These are phyloP conservation scores for Cladosporium oxysporum DNA, from an alignment of 2,329 filamentous ascomycete species.

Conservation along the genomic window DNA sequence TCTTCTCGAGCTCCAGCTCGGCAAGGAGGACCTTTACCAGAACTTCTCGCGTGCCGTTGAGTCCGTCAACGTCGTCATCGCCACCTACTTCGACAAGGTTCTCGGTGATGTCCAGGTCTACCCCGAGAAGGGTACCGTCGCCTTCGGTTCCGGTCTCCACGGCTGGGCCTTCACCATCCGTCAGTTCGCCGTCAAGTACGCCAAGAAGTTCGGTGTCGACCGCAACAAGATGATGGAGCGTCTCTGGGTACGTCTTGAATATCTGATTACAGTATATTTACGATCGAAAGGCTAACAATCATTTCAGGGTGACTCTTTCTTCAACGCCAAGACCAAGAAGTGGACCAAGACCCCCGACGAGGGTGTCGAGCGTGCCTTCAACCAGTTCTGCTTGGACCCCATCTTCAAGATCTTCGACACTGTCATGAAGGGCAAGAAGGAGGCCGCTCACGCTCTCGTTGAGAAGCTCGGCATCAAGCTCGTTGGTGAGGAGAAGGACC, in stretches of 20 bases:
- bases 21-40: constrained; percentile 99
- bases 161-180: constrained; percentile 99
- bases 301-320: constrained; percentile 86
- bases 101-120: constrained; percentile 99
- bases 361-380: constrained; percentile 95
- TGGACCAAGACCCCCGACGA: constrained; percentile 92
- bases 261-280: background rate
- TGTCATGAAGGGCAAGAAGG: constrained; percentile 99
- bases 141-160: constrained; percentile 99
- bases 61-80: constrained; percentile 99
- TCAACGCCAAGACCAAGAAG: constrained; percentile 99
- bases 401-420: constrained; percentile 98
- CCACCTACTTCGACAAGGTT: constrained; percentile 95
- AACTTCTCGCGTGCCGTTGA: constrained; percentile 99
- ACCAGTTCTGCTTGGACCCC: constrained; percentile 98
- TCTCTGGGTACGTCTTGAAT: constrained; percentile 74
- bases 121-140: constrained; percentile 95
- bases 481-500: constrained; percentile 77
- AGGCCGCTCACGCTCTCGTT: constrained; percentile 79
- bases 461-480: constrained; percentile 97
- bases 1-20: constrained; percentile 96
- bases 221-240: constrained; percentile 99
- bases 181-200: constrained; percentile 93
- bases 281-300: constrained; percentile 24
- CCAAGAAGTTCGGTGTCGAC: constrained; percentile 99